Evolutionary conservation across 2,329 filamentous ascomycete species (phyloP), one percentile per base, ranked within the genome.

Genomic region (Leptographium galeiforme): DNA sequence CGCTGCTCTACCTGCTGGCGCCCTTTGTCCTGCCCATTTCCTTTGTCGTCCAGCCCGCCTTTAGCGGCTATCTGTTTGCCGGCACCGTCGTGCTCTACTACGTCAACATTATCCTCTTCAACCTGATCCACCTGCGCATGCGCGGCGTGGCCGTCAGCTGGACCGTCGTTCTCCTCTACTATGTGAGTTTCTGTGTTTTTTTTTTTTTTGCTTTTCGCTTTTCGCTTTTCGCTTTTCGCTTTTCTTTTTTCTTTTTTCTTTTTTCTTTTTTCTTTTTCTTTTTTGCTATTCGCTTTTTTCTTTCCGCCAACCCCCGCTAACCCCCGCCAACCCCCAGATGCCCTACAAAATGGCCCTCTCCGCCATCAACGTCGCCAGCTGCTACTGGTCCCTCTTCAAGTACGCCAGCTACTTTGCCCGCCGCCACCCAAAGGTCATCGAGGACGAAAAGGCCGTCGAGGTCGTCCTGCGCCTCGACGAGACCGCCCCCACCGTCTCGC

Each of bases 331-430:
- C n/a, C 36, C 4, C 18, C 39, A 53, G 40, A 53, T 50, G 30
- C 52, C 52, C 19, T 53, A 53, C 40, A 53, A 53, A 33, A 19
- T 53, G 16, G 33, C 45, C 40, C 40, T 53, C 16, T 36, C 47
- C 16, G 30, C 32, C 25, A 48, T 53, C 47, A 53, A 53, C 41
- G 46, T 53, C 8, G 52, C 52, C 33, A 50, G 47, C 19, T 53
- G 52, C 52, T 53, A 53, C 52, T 53, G 52, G 52, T 50, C 52
- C 18, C 47, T 53, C 40, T 53, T 47, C 47, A 53, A 53, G 48
- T 53, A 53, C 18, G 52, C 52, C 14, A 47, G 52, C 47, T 53
- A 53, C 47, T 53, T 53, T 50, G 52, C 52, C 39, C 43, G 16
- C 8, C 47, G 52, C 41, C 52, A 53, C 19, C 52, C 52, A 18